These are phyloP conservation scores for Oenanthe sinensis DNA, from an alignment of 129 eudicot genomes.

Conservation along the genomic window DNA sequence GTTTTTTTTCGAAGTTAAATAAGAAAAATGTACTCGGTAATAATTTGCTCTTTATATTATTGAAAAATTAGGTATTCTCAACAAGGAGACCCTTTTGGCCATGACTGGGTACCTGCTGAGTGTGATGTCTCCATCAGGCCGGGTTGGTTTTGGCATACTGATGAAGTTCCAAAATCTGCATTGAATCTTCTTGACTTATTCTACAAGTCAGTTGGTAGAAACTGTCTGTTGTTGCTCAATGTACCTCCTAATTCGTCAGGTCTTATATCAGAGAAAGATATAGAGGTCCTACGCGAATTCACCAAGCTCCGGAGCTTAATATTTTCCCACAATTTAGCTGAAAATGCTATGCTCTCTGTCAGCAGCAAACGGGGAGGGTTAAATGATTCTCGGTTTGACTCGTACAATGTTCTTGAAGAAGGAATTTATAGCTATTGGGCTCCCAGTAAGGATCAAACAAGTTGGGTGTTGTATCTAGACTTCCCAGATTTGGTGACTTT, in stretches of 20 bases:
- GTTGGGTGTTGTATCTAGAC: slow-evolving; percentile 42
- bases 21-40: neutral
- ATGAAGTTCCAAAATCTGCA: slow-evolving; percentile 62
- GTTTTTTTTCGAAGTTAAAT: neutral
- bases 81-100: slow-evolving; percentile 71
- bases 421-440: slow-evolving; percentile 73
- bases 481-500: slow-evolving; percentile 35
- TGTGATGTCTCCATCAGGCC: slow-evolving; percentile 91
- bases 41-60: slow-evolving; percentile 7
- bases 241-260: slow-evolving; percentile 89
- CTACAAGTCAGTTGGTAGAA: slow-evolving; percentile 82
- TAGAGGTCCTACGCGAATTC: slow-evolving; percentile 64
- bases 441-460: slow-evolving; percentile 31
- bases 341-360: slow-evolving; percentile 40
- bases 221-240: slow-evolving; percentile 66
- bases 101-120: slow-evolving; percentile 84
- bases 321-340: slow-evolving; percentile 53
- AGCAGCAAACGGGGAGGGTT: slow-evolving; percentile 51
- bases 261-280: slow-evolving; percentile 67
- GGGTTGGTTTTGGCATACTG: slow-evolving; percentile 94
- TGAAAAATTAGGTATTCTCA: slow-evolving; percentile 42
- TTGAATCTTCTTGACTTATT: slow-evolving; percentile 55
- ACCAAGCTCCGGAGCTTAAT: slow-evolving; percentile 38
- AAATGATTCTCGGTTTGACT: slow-evolving; percentile 30
- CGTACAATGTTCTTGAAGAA: slow-evolving; percentile 40